phyloP scores from a whole-genome alignment of 805 yeast species.

The Wickerhamiella alocasiicola region DNA sequence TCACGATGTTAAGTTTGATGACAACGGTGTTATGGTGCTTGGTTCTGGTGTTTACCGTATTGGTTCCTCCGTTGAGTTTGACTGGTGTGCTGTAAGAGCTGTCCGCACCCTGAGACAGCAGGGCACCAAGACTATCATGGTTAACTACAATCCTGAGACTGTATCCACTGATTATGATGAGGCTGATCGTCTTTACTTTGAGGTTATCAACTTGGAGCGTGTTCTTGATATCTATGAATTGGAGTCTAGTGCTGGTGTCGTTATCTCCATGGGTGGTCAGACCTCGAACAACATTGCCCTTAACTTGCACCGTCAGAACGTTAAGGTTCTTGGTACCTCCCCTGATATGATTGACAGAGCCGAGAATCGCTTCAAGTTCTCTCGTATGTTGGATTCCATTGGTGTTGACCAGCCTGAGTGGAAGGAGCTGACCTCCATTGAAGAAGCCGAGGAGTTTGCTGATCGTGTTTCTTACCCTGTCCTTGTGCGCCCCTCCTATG shows the following conservation, averaged over 20 bases:
- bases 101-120: slow-evolving; percentile 82
- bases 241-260: slow-evolving; percentile 82
- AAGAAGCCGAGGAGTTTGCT: slow-evolving; percentile 87
- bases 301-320: slow-evolving; percentile 83
- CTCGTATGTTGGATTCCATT: slow-evolving; percentile 90
- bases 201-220: slow-evolving; percentile 87
- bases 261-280: slow-evolving; percentile 98
- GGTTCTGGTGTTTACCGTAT: slow-evolving; percentile 99
- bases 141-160: slow-evolving; percentile 96
- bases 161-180: slow-evolving; percentile 98
- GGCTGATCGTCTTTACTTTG: slow-evolving; percentile 92
- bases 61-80: slow-evolving; percentile 97
- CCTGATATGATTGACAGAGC: slow-evolving; percentile 98
- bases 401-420: slow-evolving; percentile 99
- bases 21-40: slow-evolving; percentile 86
- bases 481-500: slow-evolving; percentile 93
- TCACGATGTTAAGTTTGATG: slow-evolving; percentile 78
- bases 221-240: slow-evolving; percentile 88
- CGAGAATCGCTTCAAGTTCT: slow-evolving; percentile 94
- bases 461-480: slow-evolving; percentile 88
- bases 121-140: slow-evolving; percentile 86
- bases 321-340: slow-evolving; percentile 89
- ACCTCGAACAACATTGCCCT: slow-evolving; percentile 94
- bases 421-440: slow-evolving; percentile 90
- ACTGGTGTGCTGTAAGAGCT: slow-evolving; percentile 98